Base-by-base conservation (phyloP, 2,329 filamentous ascomycete species). In the Helotiales sp. region DNA sequence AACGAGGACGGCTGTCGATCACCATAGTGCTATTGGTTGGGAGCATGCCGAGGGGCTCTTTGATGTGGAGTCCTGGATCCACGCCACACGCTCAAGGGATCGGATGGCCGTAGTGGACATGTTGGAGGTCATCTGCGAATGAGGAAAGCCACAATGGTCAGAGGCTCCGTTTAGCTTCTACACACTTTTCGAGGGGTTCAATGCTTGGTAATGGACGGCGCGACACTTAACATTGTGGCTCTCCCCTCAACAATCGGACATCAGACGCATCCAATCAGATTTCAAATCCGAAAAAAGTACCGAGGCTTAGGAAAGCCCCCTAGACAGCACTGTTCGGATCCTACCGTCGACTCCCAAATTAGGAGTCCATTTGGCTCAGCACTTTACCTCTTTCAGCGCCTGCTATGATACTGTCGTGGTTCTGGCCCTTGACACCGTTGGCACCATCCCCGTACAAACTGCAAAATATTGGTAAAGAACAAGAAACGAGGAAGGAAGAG, bases 131-230 rank as follows among this genome's bases (percentile, higher is more conserved):
- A 33, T 49, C 33, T 31, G 49, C 55, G 30, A 58, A 58, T 54
- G n/a, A 54, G 19, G 33, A 30, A 6, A 9, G 17, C 17, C 6
- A 17, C n/a, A 54, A 44, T 58, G 47, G 55, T 51, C 55, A 58
- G 38, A 38, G 50, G 55, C 8, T 40, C 36, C 7, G 5, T 12
- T 40, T n/a, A 33, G 31, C 4, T n/a, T 17, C 17, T 31, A 31
- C 33, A n/a, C 29, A n/a, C 15, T 24, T 19, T 30, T 12, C 33
- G 33, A 38, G 46, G 25, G 17, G 46, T 38, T 51, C n/a, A 51
- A 40, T 42, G 25, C 34, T 54, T 54, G 51, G 29, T 31, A 51
- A 58, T 58, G 51, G 55, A 58, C 51, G 24, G 25, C 13, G 29
- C 25, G 15, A 48, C 19, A 15, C 38, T 42, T 22, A 49, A 47